Conservation (phyloP, 2,329 filamentous ascomycete species). For the Talaromyces pinophilus region DNA sequence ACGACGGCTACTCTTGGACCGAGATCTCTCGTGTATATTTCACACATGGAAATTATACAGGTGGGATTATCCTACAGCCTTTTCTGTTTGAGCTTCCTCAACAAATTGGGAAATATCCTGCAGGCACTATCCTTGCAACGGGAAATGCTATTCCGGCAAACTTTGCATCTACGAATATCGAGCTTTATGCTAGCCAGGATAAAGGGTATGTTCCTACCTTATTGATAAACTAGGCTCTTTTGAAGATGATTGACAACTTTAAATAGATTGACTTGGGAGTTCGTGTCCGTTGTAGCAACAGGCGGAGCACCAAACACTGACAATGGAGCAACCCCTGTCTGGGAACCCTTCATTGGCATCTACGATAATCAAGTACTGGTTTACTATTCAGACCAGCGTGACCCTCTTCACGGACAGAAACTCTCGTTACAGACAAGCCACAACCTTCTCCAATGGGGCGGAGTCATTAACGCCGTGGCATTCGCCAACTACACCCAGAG, state of each 20-base stretch:
- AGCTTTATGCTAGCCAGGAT: conserved; percentile 67
- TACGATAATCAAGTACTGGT: conserved; percentile 39
- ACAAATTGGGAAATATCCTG: conserved; percentile 58
- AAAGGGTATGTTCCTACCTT: background rate
- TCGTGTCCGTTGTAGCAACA: conserved; percentile 64
- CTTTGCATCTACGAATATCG: conserved; percentile 65
- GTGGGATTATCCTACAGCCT: conserved; percentile 69
- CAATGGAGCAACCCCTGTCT: conserved; percentile 68
- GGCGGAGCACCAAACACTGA: conserved; percentile 64
- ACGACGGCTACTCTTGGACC: conserved; percentile 62
- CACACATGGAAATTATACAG: conserved; percentile 56
- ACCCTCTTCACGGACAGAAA: conserved; percentile 64
- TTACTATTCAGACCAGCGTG: conserved; percentile 72
- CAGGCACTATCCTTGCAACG: conserved; percentile 64
- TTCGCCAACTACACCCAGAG: conserved; percentile 64
- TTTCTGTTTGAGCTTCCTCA: conserved; percentile 65
- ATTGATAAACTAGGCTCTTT: background rate
- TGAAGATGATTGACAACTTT: background rate
- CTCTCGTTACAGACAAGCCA: conserved; percentile 64
- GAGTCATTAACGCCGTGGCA: conserved; percentile 61
- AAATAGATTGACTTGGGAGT: conserved; percentile 64
- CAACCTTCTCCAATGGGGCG: conserved; percentile 63
- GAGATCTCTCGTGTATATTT: conserved; percentile 65
- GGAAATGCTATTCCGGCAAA: conserved; percentile 58
- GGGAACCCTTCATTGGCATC: conserved; percentile 68